phyloP scores from a whole-genome alignment of 768 basidiomycete genomes.

The Tylopilus sp. region DNA sequence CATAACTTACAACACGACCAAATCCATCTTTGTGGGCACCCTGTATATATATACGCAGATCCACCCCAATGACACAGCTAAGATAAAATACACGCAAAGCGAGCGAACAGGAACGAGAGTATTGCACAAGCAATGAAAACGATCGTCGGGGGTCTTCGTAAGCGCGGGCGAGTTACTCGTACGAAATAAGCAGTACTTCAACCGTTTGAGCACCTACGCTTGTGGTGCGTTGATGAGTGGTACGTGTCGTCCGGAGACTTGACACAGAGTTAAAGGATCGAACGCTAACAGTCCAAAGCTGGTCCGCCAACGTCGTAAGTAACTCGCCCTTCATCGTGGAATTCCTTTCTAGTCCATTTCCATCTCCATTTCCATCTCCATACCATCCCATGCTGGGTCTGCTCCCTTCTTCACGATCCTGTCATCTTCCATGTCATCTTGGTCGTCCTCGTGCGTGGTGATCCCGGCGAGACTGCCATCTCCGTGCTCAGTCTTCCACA shows the following conservation, averaged over 20 bases:
- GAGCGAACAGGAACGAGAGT: not conserved
- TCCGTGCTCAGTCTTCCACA: conserved; percentile 5
- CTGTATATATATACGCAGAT: not conserved
- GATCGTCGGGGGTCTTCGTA: not conserved
- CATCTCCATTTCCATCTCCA: conserved; percentile 53
- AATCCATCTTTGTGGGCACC: not conserved
- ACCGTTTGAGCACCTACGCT: not conserved
- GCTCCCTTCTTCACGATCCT: conserved; percentile 1
- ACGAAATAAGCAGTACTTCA: no score
- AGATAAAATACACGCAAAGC: not conserved
- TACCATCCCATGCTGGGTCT: conserved; percentile 37
- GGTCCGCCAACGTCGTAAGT: not conserved
- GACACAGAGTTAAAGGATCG: not conserved
- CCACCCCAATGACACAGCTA: not conserved
- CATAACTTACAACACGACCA: not conserved
- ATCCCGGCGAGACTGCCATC: not conserved
- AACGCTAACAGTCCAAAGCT: not conserved
- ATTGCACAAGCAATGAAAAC: not conserved
- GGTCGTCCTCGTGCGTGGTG: conserved; percentile 5
- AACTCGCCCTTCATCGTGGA: no score
- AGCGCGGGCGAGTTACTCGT: no score
- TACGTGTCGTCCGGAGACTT: not conserved
- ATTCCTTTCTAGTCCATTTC: conserved; percentile 22
- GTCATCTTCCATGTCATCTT: not conserved
- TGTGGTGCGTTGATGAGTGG: no score